Percentiles rank a stretch among this genome's conserved stretches.
phyloP scores from a whole-genome alignment of 371 early-diverging fungal genomes.

The Funneliformis caledonium region DNA sequence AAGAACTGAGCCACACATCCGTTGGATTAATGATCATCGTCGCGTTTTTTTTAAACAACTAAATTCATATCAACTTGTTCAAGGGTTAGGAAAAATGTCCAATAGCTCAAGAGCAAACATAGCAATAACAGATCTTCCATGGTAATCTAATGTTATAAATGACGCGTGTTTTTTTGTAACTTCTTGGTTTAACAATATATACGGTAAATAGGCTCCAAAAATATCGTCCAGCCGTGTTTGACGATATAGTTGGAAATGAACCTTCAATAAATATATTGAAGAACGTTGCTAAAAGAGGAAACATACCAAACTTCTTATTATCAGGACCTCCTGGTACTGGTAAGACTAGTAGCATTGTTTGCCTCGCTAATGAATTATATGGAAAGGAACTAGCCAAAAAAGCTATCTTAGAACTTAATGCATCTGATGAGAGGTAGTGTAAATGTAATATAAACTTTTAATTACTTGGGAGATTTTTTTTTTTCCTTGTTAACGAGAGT shows the following conservation, averaged over 20 bases:
- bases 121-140: neutral
- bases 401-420: constrained; percentile 95
- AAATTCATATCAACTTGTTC: too few relatives aligned
- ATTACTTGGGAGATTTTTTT: too few relatives aligned
- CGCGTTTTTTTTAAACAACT: too few relatives aligned
- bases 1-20: too few relatives aligned
- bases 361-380: constrained; percentile 87
- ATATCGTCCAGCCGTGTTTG: constrained; percentile 87
- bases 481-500: too few relatives aligned
- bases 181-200: neutral
- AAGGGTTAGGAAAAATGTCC: neutral
- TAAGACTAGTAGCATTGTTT: constrained; percentile 97
- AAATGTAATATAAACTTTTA: neutral
- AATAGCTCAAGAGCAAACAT: neutral
- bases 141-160: neutral
- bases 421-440: constrained; percentile 95
- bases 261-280: constrained; percentile 89
- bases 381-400: constrained; percentile 82
- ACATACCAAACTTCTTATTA: constrained; percentile 97
- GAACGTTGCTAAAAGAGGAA: constrained; percentile 87
- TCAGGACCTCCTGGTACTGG: constrained; percentile 99
- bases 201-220: constrained; percentile 91
- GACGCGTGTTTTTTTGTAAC: neutral
- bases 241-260: constrained; percentile 96
- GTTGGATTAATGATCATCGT: too few relatives aligned